Percentiles rank a stretch among this genome's conserved stretches.
These are phyloP conservation scores for Takashimella tepidaria DNA, from an alignment of 1,284 basidiomycete species.

Conservation along the genomic window DNA sequence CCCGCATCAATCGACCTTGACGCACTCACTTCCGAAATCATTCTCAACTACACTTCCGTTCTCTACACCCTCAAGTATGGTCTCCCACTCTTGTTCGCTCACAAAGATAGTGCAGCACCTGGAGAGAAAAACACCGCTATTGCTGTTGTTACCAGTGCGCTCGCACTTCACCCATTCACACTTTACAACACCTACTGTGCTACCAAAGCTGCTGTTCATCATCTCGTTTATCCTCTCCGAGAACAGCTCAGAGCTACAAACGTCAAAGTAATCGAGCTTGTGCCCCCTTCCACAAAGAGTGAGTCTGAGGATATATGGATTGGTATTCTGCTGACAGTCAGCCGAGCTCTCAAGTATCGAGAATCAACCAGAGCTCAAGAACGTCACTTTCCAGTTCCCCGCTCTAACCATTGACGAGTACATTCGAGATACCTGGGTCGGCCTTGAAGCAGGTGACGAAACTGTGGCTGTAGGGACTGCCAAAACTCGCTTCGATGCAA, in stretches of 20 bases:
- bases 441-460: background rate
- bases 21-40: slow-evolving; percentile 6
- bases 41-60: slow-evolving; percentile 7
- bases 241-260: background rate
- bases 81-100: background rate
- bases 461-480: background rate
- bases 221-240: background rate
- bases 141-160: background rate
- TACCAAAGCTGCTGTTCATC: background rate
- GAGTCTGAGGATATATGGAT: too few relatives aligned
- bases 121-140: background rate
- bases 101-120: background rate
- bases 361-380: background rate
- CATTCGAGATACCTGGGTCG: background rate
- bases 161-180: background rate
- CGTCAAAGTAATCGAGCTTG: background rate
- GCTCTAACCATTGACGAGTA: background rate
- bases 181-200: background rate
- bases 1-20: slow-evolving; percentile 53
- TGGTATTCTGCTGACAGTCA: too few relatives aligned
- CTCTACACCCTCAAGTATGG: background rate
- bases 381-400: background rate
- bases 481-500: background rate
- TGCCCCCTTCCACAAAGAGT: background rate
- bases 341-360: background rate